Percentiles rank a stretch among this genome's conserved stretches.
phyloP scores from a whole-genome alignment of 257 asterid genomes.

The Solanum etuberosum region DNA sequence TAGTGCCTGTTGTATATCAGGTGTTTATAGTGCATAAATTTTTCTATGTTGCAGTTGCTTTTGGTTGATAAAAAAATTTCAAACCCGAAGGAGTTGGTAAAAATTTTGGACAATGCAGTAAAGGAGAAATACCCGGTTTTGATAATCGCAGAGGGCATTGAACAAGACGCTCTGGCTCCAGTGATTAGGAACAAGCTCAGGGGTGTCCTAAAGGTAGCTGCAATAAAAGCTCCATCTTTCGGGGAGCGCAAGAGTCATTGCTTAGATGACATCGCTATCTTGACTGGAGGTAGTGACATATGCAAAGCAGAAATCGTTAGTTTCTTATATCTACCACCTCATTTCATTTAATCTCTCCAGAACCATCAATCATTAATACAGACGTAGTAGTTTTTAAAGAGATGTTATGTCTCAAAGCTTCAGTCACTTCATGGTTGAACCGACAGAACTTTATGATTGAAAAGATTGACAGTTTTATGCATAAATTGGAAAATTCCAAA shows the following conservation, averaged over 20 bases:
- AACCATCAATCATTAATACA: neutral
- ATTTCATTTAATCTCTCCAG: neutral
- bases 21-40: neutral
- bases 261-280: slow-evolving; percentile 68
- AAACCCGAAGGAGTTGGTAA: slow-evolving; percentile 57
- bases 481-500: neutral
- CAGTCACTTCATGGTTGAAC: neutral
- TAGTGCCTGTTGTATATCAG: neutral
- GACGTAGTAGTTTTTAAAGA: neutral
- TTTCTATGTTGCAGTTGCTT: slow-evolving; percentile 47
- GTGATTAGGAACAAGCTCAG: slow-evolving; percentile 68
- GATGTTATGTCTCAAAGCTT: neutral
- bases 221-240: slow-evolving; percentile 73
- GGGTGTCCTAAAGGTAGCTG: slow-evolving; percentile 64
- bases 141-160: slow-evolving; percentile 64
- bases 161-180: slow-evolving; percentile 72
- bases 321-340: neutral
- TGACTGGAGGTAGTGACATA: slow-evolving; percentile 66
- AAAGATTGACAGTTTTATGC: neutral
- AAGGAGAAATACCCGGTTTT: slow-evolving; percentile 69
- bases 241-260: slow-evolving; percentile 72
- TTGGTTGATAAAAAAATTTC: slow-evolving; percentile 72
- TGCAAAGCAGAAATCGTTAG: neutral
- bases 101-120: slow-evolving; percentile 66
- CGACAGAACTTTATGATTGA: neutral